Conservation (phyloP, 306 rosid species). For the Quercus mongolica region DNA sequence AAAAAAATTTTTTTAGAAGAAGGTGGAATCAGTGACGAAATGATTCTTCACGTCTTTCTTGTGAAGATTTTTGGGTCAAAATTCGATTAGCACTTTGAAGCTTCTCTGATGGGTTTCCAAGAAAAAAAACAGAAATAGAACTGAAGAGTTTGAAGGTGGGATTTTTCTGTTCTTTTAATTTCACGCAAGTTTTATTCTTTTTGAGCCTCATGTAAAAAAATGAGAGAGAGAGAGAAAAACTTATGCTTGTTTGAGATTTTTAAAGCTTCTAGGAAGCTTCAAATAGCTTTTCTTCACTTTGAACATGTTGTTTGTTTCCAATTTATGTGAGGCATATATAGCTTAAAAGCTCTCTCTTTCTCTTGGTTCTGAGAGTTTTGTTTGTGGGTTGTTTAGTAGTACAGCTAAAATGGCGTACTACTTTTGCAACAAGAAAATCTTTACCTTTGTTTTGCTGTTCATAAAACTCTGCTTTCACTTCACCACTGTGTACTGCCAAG, state of each 20-base stretch:
- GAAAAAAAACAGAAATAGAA: too few relatives aligned
- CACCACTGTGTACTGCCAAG: conserved; percentile 51
- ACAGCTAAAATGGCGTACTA: conserved; percentile 36
- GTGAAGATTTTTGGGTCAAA: conserved; percentile 48
- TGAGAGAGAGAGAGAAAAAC: too few relatives aligned
- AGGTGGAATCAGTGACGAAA: conserved; percentile 40
- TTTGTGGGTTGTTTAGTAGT: conserved; percentile 6
- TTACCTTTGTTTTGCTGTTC: conserved; percentile 35
- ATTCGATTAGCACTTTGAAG: conserved; percentile 23
- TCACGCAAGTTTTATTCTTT: background rate
- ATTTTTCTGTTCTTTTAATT: background rate
- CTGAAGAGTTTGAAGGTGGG: background rate
- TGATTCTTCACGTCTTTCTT: conserved; percentile 56
- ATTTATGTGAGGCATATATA: background rate
- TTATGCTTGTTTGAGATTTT: too few relatives aligned
- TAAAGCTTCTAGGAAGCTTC: background rate
- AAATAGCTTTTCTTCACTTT: background rate
- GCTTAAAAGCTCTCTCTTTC: background rate
- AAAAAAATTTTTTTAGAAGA: background rate
- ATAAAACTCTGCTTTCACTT: conserved; percentile 33
- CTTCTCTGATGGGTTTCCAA: background rate
- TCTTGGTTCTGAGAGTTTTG: conserved; percentile 24
- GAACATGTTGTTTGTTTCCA: background rate
- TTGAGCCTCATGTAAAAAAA: too few relatives aligned
- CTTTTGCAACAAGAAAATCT: conserved; percentile 18